Evolutionary conservation across 257 asterid genomes (phyloP).

Genomic region (Ilex aquifolium): DNA sequence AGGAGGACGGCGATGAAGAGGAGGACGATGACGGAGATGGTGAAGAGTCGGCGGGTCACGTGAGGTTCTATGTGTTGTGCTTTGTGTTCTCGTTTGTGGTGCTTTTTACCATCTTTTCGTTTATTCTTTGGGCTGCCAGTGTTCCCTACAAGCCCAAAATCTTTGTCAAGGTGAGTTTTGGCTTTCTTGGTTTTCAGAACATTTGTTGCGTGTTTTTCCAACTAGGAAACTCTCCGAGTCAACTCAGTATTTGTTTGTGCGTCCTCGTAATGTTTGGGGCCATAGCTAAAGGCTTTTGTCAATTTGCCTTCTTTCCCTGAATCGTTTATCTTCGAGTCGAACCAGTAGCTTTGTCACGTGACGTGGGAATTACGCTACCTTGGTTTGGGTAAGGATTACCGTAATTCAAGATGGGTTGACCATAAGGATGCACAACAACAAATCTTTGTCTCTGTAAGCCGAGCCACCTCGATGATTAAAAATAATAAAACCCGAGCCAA

Average conservation of each 20-base stretch:
- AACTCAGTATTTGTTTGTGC: background rate
- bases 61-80: conserved; percentile 52
- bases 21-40: conserved; percentile 35
- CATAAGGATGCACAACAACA: no score
- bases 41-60: conserved; percentile 23
- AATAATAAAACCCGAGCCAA: background rate
- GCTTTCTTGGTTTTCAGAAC: background rate
- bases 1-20: conserved; percentile 17
- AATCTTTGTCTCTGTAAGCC: no score
- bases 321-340: no score
- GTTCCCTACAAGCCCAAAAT: conserved; percentile 48
- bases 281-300: no score
- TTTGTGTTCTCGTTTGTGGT: conserved; percentile 53
- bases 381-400: no score
- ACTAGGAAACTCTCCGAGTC: conserved; percentile 9
- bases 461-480: no score
- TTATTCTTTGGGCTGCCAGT: conserved; percentile 86
- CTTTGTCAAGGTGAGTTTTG: conserved; percentile 50
- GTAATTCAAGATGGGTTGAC: no score
- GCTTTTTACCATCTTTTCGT: conserved; percentile 48
- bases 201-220: no score
- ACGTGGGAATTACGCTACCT: no score
- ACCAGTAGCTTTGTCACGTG: no score
- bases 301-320: no score
- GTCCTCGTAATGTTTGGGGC: no score